A percentile compares a stretch with the other conserved stretches of the same genome.
Conservation (phyloP, 169 alveolate species). For the Toxoplasma gondii region DNA sequence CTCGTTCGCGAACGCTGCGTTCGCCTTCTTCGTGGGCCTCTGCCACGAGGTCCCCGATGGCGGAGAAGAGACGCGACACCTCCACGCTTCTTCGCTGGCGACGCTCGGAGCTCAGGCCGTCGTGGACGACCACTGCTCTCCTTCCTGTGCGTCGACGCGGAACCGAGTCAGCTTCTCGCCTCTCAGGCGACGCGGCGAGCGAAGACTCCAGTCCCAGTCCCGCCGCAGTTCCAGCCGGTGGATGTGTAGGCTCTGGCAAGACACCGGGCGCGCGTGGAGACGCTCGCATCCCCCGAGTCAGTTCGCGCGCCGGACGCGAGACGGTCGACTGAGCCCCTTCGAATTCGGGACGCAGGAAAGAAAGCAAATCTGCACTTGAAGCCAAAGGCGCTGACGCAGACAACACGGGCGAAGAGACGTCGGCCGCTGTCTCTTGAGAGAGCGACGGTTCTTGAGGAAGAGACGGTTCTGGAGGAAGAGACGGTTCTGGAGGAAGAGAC, state of each 20-base stretch:
- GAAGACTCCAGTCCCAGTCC: too few relatives aligned
- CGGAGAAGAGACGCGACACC: not conserved
- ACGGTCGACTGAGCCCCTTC: too few relatives aligned
- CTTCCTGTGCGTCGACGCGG: not conserved
- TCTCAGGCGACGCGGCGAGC: too few relatives aligned
- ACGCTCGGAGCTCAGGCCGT: not conserved
- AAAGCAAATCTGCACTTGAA: too few relatives aligned
- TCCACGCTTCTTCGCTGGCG: not conserved
- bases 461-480: not conserved
- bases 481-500: not conserved
- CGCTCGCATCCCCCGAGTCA: too few relatives aligned
- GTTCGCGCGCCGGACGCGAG: too few relatives aligned
- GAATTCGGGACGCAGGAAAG: too few relatives aligned
- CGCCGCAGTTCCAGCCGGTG: too few relatives aligned
- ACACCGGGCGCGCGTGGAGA: too few relatives aligned
- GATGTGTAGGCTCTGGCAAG: too few relatives aligned
- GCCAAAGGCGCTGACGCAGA: not conserved
- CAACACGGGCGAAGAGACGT: not conserved
- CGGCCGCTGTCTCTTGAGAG: not conserved
- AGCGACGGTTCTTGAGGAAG: not conserved
- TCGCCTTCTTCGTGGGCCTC: not conserved
- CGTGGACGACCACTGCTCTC: not conserved
- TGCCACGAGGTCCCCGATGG: not conserved
- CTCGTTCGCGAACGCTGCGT: too few relatives aligned
- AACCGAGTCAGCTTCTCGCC: too few relatives aligned